Base-by-base conservation (phyloP, 768 basidiomycete genomes). In the Boletellus ananiceps region DNA sequence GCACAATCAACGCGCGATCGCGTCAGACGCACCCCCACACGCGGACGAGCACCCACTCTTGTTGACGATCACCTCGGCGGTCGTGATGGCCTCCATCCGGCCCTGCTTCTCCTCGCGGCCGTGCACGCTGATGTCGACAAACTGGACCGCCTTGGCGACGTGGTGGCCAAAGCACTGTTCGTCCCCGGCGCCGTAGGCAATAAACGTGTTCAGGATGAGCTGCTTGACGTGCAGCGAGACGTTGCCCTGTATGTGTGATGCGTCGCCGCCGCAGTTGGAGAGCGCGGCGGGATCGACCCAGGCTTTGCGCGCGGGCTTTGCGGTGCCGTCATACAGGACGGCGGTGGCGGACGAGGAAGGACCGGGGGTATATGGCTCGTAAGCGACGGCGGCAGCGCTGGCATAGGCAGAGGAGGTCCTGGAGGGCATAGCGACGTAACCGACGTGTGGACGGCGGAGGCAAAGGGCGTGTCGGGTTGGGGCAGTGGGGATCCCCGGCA, bases 271-370 rank as follows among this genome's bases (percentile, higher is more conserved):
- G 58, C 75, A 73, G 61, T 81, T 66, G n/a, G 83, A 82, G 43
- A 86, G 69, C 2, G 76, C 68, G 15, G 74, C 69, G 7, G 86
- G 85, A 59, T 86, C 84, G 25, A 87, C 76, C 86, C 86, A 87
- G 9, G 66, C 68, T 58, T 72, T 74, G 8, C 63, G 63, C 19
- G 61, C 34, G 9, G 54, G 42, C 45, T 64, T 58, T 31, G 54
- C 42, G 33, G 57, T 49, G 23, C 34, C 47, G 29, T 56, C 56
- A 29, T 63, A 61, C 40, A 64, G 58, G 49, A 67, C 35, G 41
- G 74, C 4, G 11, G 66, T 51, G n/a, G 61, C 40, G 12, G 67
- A 52, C 1, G 61, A 44, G 3, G 60, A 47, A 31, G 61, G 45
- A 29, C 52, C 2, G 31, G 44, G 56, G 9, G 58, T 51, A 35